A percentile compares a stretch with the other conserved stretches of the same genome.
These are phyloP conservation scores for Clonostachys sp. DNA, from an alignment of 2,329 filamentous ascomycete genomes.

Conservation along the genomic window DNA sequence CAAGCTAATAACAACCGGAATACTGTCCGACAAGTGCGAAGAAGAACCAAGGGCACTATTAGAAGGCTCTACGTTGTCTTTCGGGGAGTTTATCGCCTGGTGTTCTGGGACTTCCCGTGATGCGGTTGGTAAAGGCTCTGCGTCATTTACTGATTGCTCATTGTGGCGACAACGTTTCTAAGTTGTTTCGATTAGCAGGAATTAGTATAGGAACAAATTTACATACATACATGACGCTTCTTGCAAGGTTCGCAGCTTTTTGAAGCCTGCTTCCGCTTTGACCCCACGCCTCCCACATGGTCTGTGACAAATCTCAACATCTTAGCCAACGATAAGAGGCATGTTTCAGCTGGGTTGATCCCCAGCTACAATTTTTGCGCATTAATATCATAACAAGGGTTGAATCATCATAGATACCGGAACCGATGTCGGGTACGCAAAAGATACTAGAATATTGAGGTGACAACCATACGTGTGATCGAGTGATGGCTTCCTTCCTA, in stretches of 20 bases:
- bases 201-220: background rate
- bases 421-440: too few species aligned
- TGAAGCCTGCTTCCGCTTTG: slow-evolving; percentile 6
- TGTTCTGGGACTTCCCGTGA: background rate
- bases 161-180: background rate
- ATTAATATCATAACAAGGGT: too few species aligned
- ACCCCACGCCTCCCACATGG: slow-evolving; percentile 15
- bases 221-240: slow-evolving; percentile 6
- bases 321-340: background rate
- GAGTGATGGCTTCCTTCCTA: too few species aligned
- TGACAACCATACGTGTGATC: too few species aligned
- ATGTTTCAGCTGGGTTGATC: too few species aligned
- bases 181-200: background rate
- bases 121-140: background rate
- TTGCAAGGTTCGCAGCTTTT: slow-evolving; percentile 4
- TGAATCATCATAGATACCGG: too few species aligned
- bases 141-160: background rate
- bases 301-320: slow-evolving; percentile 15
- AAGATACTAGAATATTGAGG: too few species aligned
- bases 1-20: background rate
- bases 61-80: too few species aligned
- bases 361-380: too few species aligned
- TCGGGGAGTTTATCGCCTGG: background rate
- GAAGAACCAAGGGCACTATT: slow-evolving; percentile 9
- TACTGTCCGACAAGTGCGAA: slow-evolving; percentile 1